Conservation (phyloP, 768 basidiomycete species). For the Amanita polypyramis region DNA sequence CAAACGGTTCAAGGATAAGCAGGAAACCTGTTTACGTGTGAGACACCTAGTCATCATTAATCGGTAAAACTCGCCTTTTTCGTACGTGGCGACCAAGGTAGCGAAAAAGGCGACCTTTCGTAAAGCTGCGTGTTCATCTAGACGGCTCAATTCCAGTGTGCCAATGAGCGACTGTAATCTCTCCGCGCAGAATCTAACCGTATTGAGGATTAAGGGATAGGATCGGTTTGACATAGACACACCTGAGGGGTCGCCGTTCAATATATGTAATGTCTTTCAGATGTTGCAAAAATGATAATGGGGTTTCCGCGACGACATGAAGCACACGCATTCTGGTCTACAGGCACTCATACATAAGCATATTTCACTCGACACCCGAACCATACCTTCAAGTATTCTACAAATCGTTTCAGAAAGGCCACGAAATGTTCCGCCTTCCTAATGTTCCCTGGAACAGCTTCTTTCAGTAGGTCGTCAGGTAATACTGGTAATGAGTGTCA, state of each 20-base stretch:
- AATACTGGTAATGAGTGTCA: conserved; percentile 46
- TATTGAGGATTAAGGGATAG: not conserved
- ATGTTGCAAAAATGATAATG: conserved; percentile 92
- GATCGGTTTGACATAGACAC: conserved; percentile 13
- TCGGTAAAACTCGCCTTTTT: conserved; percentile 56
- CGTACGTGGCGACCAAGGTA: conserved; percentile 94
- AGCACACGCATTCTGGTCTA: conserved; percentile 98
- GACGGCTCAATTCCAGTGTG: conserved; percentile 76
- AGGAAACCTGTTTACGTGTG: conserved; percentile 63
- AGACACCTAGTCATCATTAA: not conserved
- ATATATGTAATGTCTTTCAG: conserved; percentile 99
- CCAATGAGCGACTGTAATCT: conserved; percentile 89
- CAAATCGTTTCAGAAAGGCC: conserved; percentile 94
- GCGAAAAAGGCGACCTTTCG: conserved; percentile 97
- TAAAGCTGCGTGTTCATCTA: conserved; percentile 87
- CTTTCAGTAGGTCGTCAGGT: conserved; percentile 88
- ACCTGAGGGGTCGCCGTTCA: conserved; percentile 87
- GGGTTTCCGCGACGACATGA: conserved; percentile 98
- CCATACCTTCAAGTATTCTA: conserved; percentile 91
- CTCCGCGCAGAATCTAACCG: conserved; percentile 85
- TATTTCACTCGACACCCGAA: not conserved
- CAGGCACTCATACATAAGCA: not conserved
- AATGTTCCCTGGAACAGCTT: conserved; percentile 97
- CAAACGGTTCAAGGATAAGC: conserved; percentile 94
- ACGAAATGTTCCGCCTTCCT: conserved; percentile 98